Base-by-base conservation (phyloP, 805 yeast genomes). In the Peterozyma xylosa region DNA sequence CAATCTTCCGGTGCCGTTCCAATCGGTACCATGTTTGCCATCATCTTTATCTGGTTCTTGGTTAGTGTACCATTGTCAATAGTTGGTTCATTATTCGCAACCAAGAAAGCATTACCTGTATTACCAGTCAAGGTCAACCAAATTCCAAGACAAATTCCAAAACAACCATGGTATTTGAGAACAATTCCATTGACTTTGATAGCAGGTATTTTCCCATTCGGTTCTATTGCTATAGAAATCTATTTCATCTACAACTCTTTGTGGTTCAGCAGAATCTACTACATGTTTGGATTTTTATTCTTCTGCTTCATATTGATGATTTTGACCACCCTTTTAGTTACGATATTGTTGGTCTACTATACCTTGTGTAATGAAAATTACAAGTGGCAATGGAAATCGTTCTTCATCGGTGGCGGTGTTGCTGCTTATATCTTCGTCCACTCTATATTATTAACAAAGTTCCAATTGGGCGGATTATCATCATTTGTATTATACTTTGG, bases 241-340 rank as follows among this genome's bases (percentile, higher is more conserved):
- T 90, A 88, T 65, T 91, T 89, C 68, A 86, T 93, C 55, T 82
- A 86, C 68, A 76, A 86, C 42, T 87, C 96, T 30, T 66, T 93
- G 52, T 91, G 99, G 99, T 87, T 86, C 65, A 89, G 86, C 73
- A 78, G 86, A 62, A 82, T 90, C 51, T 93, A 78, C 71, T 93
- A 90, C 73, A 91, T 93, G 98, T 93, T 93, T 71, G 99, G 98
- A 11, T 93, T 91, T 73, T 69, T 91, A 53, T 86, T 90, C 63
- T 80, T 90, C 67, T 89, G 96, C 55, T 81, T 86, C 59, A 50
- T 82, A n/a, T 71, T 90, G 58, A 84, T 88, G 87, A 68, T 86
- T 11, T 55, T 84, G 53, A 89, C 96, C 5, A 83, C 96, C 11
- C 72, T 84, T 11, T 71, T 90, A 47, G 88, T 89, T 30, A 82